phyloP scores from a whole-genome alignment of 371 early-diverging fungal genomes.

The Haplosporangium sp. region DNA sequence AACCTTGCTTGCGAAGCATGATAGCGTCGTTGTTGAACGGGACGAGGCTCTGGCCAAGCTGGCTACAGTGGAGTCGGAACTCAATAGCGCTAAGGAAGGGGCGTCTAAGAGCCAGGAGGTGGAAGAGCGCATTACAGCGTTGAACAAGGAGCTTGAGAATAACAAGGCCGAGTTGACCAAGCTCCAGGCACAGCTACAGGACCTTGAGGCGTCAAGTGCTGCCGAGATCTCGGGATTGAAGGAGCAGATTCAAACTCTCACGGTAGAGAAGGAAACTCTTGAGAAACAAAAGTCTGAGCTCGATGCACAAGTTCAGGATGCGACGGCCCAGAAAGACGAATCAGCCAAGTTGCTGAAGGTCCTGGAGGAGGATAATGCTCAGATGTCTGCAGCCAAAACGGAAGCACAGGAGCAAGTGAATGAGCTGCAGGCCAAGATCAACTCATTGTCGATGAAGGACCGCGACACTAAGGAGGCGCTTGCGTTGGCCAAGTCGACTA shows the following conservation, averaged over 20 bases:
- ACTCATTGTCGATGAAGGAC: conserved; percentile 53
- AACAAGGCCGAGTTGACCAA: conserved; percentile 18
- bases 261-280: conserved; percentile 55
- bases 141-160: conserved; percentile 36
- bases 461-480: conserved; percentile 66
- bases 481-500: conserved; percentile 62
- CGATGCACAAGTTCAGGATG: conserved; percentile 27
- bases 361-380: conserved; percentile 35
- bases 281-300: conserved; percentile 53
- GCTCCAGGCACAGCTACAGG: conserved; percentile 43
- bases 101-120: conserved; percentile 14
- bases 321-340: conserved; percentile 38
- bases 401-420: conserved; percentile 55
- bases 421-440: conserved; percentile 56
- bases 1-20: conserved; percentile 45
- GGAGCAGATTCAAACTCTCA: conserved; percentile 30
- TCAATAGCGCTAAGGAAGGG: conserved; percentile 20
- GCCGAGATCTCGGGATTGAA: conserved; percentile 42
- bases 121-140: conserved; percentile 15
- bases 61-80: conserved; percentile 5
- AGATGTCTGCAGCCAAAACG: conserved; percentile 43
- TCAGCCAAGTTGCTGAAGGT: conserved; percentile 43
- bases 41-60: conserved; percentile 25
- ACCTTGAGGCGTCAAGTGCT: conserved; percentile 18
- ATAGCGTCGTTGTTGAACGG: conserved; percentile 26